Conservation (phyloP, 202 grass and related monocot genomes). For the Setaria viridis region DNA sequence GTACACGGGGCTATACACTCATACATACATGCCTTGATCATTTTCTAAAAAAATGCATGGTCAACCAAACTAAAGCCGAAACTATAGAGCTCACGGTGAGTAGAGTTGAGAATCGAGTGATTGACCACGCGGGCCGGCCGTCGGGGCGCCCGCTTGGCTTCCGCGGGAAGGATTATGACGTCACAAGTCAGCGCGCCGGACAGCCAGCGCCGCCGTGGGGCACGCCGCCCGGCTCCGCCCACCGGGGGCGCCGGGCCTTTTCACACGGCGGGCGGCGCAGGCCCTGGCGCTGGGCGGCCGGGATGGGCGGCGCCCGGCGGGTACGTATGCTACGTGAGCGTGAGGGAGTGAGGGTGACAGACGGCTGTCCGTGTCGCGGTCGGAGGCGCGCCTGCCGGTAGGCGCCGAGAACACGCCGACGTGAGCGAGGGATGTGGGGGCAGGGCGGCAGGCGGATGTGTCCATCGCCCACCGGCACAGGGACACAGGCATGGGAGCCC, state of each 20-base stretch:
- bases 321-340: neutral
- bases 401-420: neutral
- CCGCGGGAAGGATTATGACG: neutral
- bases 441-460: neutral
- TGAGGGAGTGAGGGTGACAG: neutral
- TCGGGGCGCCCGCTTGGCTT: neutral
- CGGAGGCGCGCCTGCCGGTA: slow-evolving; percentile 23
- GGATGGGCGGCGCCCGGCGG: neutral
- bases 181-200: no score
- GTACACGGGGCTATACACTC: neutral
- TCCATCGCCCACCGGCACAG: neutral
- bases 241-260: neutral
- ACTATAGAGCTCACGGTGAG: neutral
- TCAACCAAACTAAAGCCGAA: no score
- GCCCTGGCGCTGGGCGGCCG: neutral
- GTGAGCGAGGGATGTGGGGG: neutral
- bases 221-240: neutral
- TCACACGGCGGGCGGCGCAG: neutral
- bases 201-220: no score
- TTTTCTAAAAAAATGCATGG: no score
- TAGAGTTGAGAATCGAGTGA: neutral
- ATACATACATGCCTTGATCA: no score
- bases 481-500: neutral
- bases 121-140: neutral
- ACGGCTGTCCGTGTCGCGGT: slow-evolving; percentile 13